Conservation (phyloP, 2,329 filamentous ascomycete species). For the Leptodontidium sp. region DNA sequence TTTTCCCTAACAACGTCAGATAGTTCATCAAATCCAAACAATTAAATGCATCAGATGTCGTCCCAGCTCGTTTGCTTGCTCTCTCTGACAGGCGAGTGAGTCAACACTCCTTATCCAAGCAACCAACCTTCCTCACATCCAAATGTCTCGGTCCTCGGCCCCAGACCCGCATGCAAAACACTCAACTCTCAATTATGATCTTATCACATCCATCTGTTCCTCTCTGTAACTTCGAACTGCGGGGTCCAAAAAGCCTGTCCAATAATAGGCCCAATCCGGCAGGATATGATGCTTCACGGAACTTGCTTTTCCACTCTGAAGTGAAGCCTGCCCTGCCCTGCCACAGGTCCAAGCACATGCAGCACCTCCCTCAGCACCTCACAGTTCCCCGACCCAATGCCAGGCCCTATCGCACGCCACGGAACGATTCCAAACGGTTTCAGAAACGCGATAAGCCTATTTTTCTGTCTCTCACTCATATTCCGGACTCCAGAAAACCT, state of each 20-base stretch:
- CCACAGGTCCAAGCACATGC: conserved; percentile 7
- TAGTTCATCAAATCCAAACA: too few species aligned
- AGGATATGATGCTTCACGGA: neutral
- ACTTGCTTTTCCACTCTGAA: conserved; percentile 17
- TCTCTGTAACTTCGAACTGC: neutral
- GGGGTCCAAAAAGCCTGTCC: neutral
- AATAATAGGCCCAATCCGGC: neutral
- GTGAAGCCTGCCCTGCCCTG: neutral
- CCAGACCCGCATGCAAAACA: neutral
- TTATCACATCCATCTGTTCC: neutral
- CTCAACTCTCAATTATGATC: neutral
- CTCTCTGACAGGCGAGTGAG: too few species aligned
- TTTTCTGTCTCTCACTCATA: neutral
- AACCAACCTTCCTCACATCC: neutral
- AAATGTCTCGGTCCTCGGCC: conserved; percentile 8
- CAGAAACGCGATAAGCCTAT: conserved; percentile 15
- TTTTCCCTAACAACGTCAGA: neutral
- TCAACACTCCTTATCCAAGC: neutral
- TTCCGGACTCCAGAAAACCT: neutral
- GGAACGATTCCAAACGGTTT: conserved; percentile 19
- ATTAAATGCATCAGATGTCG: too few species aligned
- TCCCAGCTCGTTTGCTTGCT: too few species aligned
- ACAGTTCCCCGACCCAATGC: conserved; percentile 18
- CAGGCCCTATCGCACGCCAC: conserved; percentile 18
- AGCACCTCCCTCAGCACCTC: neutral